phyloP scores from a whole-genome alignment of 202 grass and related monocot species.

The Eragrostis tef region DNA sequence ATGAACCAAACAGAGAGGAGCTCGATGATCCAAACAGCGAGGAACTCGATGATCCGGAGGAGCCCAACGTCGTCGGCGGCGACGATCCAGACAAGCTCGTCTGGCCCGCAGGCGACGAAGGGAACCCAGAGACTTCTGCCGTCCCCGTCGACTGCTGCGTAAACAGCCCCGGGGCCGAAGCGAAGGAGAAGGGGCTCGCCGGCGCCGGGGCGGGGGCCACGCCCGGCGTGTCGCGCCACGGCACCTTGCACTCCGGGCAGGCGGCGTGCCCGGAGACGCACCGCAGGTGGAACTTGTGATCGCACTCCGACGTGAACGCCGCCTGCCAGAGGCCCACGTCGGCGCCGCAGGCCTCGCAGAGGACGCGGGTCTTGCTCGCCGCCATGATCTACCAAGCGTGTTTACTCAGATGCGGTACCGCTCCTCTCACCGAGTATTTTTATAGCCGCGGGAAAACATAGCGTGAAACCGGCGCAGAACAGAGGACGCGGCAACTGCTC shows the following conservation, averaged over 20 bases:
- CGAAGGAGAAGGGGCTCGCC: conserved; percentile 17
- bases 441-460: not conserved
- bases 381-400: not conserved
- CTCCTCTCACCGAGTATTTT: not conserved
- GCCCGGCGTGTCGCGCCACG: conserved; percentile 1
- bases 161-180: not conserved
- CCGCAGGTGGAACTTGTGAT: conserved; percentile 34
- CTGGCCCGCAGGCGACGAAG: not conserved
- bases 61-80: not conserved
- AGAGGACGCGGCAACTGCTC: not conserved
- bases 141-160: not conserved
- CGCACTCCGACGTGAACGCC: conserved; percentile 36
- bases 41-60: not conserved
- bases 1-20: too few relatives aligned
- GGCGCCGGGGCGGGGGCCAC: not conserved
- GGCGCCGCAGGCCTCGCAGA: conserved; percentile 16
- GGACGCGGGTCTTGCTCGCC: not conserved
- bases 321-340: conserved; percentile 24
- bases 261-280: conserved; percentile 14
- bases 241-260: conserved; percentile 18
- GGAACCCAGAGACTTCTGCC: not conserved
- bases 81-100: not conserved
- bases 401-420: not conserved
- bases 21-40: not conserved
- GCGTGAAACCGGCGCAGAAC: not conserved